A percentile compares a stretch with the other conserved stretches of the same genome.
phyloP scores from a whole-genome alignment of 176 grass and related monocot species.

The Miscanthus lutarioriparius region DNA sequence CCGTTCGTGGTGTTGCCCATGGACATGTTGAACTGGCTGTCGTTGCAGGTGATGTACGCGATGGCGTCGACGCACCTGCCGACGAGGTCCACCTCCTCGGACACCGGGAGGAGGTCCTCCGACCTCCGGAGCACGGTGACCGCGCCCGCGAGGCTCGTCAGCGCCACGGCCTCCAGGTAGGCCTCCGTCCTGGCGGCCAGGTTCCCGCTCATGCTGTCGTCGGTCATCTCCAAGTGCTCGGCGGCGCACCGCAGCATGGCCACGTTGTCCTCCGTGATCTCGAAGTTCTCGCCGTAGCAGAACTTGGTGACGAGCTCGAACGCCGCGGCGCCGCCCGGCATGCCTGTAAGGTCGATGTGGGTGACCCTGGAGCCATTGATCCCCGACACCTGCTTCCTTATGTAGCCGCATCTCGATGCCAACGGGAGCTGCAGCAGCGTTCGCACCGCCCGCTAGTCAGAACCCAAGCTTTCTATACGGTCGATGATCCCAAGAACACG shows the following conservation, averaged over 20 bases:
- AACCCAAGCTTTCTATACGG: neutral
- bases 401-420: constrained; percentile 71
- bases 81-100: constrained; percentile 66
- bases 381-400: constrained; percentile 54
- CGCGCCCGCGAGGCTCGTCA: constrained; percentile 61
- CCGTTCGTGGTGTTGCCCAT: neutral
- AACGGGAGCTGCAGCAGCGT: constrained; percentile 55
- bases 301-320: constrained; percentile 74
- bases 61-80: constrained; percentile 70
- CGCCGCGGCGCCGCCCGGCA: constrained; percentile 65
- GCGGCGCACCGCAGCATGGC: constrained; percentile 72
- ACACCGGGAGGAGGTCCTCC: constrained; percentile 66
- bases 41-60: constrained; percentile 53
- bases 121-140: constrained; percentile 70
- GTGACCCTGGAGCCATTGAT: constrained; percentile 18
- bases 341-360: constrained; percentile 51
- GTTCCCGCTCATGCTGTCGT: constrained; percentile 54
- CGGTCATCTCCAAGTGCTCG: constrained; percentile 87
- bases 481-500: neutral
- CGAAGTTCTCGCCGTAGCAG: constrained; percentile 74
- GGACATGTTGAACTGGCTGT: constrained; percentile 33
- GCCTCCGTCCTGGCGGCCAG: constrained; percentile 56
- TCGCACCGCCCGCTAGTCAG: neutral
- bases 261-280: constrained; percentile 78
- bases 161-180: constrained; percentile 62